phyloP scores from a whole-genome alignment of 805 yeast genomes.

The Monosporozyma aerobia region DNA sequence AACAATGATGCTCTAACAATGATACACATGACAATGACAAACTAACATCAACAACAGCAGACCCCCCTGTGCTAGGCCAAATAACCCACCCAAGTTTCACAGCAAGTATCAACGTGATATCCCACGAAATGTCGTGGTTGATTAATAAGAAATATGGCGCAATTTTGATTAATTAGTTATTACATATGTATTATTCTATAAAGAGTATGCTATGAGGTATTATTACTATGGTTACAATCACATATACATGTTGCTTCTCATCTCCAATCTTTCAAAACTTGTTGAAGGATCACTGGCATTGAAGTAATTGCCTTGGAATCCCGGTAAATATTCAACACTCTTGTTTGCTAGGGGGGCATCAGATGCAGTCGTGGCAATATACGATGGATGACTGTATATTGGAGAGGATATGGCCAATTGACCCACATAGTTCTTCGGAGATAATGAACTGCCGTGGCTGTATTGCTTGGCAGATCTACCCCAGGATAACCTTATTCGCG shows the following conservation, averaged over 20 bases:
- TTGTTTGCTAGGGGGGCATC: background rate
- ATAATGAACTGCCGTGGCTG: background rate
- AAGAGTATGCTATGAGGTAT: background rate
- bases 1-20: too few relatives aligned
- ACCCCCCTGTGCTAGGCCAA: too few relatives aligned
- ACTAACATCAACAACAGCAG: too few relatives aligned
- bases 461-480: constrained; percentile 46
- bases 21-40: too few relatives aligned
- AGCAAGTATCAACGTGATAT: too few relatives aligned
- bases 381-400: background rate
- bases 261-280: background rate
- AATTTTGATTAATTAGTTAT: background rate
- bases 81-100: too few relatives aligned
- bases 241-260: background rate
- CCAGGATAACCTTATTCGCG: constrained; percentile 80
- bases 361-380: background rate
- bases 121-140: background rate
- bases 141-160: too few relatives aligned
- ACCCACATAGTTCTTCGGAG: background rate
- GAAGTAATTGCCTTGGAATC: background rate
- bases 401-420: background rate
- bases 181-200: background rate
- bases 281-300: background rate
- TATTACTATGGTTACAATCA: background rate
- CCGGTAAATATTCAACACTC: background rate